phyloP scores from a whole-genome alignment of 2,329 filamentous ascomycete genomes.

The Diaporthe caulivora region DNA sequence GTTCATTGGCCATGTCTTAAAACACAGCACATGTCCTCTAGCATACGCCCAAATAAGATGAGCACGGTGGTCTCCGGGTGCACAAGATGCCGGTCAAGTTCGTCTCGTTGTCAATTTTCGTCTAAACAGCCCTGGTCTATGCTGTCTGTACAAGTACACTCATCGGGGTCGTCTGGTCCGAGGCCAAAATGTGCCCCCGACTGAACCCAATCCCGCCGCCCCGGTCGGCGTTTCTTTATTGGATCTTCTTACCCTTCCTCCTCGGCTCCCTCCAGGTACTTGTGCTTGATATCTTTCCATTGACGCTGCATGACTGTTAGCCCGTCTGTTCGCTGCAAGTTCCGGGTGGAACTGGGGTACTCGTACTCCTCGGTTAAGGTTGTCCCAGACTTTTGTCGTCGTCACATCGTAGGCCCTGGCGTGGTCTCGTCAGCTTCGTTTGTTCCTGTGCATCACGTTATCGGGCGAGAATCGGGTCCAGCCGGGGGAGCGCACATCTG shows the following conservation, averaged over 20 bases:
- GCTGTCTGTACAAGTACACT: conserved; percentile 37
- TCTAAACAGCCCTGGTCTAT: conserved; percentile 39
- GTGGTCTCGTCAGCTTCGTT: conserved; percentile 17
- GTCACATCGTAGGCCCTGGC: conserved; percentile 82
- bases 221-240: neutral
- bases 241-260: conserved; percentile 66
- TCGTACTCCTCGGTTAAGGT: conserved; percentile 78
- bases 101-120: conserved; percentile 27
- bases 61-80: neutral
- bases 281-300: conserved; percentile 99
- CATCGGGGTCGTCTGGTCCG: neutral
- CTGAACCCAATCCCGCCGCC: neutral
- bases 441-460: conserved; percentile 32
- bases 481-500: conserved; percentile 79
- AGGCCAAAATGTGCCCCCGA: neutral
- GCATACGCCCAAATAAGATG: neutral
- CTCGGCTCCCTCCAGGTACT: conserved; percentile 81
- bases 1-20: neutral
- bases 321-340: neutral
- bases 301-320: conserved; percentile 77
- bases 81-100: conserved; percentile 12
- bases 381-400: conserved; percentile 92
- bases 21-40: neutral
- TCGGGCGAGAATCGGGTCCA: neutral
- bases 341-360: neutral